Evolutionary conservation across 2,329 filamentous ascomycete species (phyloP).

Genomic region (Ophiostoma sp.): DNA sequence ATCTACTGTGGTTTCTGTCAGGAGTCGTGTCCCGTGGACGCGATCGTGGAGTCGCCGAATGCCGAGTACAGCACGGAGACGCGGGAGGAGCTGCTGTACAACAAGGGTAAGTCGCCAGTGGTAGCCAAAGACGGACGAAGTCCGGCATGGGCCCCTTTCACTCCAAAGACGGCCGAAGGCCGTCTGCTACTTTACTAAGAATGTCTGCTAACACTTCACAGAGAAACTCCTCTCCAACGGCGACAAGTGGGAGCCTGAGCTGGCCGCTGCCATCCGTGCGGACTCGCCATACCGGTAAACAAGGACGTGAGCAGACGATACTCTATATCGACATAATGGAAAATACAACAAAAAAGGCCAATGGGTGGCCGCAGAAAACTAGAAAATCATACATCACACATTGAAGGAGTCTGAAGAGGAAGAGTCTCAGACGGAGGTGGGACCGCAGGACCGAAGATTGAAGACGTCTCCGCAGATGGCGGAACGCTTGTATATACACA

Average conservation of each 20-base stretch:
- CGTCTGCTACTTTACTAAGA: too few relatives aligned
- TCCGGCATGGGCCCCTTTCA: background rate
- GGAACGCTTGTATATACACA: slow-evolving; percentile 22
- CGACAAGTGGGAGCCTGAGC: slow-evolving; percentile 97
- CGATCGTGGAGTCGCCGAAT: slow-evolving; percentile 68
- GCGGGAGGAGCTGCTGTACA: slow-evolving; percentile 93
- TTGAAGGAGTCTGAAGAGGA: background rate
- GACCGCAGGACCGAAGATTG: background rate
- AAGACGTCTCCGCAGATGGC: background rate
- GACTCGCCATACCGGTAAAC: slow-evolving; percentile 86
- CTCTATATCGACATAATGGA: background rate
- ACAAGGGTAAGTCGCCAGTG: slow-evolving; percentile 63
- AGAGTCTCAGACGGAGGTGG: background rate
- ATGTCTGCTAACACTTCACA: slow-evolving; percentile 31
- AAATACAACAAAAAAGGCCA: background rate
- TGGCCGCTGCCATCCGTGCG: slow-evolving; percentile 86
- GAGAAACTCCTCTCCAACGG: slow-evolving; percentile 87
- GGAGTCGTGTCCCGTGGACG: slow-evolving; percentile 97
- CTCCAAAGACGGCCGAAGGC: too few relatives aligned
- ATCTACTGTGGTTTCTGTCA: slow-evolving; percentile 99
- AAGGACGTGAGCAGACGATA: background rate
- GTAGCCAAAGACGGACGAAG: background rate
- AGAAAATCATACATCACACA: background rate
- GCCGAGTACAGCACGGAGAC: slow-evolving; percentile 65
- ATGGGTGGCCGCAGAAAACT: background rate